These are phyloP conservation scores for Exophiala mesophila DNA, from an alignment of 2,329 filamentous ascomycete species.

Conservation along the genomic window DNA sequence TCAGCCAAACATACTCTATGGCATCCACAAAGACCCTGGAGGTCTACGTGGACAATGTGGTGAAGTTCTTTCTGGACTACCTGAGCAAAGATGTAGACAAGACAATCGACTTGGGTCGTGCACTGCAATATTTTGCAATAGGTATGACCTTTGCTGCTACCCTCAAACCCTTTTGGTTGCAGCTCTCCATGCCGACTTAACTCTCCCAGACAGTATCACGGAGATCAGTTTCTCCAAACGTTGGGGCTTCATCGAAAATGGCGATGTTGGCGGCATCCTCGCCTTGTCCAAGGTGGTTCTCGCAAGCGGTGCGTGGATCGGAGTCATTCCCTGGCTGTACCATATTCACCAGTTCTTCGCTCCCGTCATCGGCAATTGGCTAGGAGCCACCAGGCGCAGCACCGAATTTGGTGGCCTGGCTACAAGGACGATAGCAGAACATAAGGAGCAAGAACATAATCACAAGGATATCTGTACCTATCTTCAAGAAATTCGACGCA, in stretches of 20 bases:
- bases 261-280: slow-evolving; percentile 31
- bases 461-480: slow-evolving; percentile 37
- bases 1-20: slow-evolving; percentile 35
- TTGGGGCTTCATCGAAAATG: slow-evolving; percentile 29
- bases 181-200: slow-evolving; percentile 33
- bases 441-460: slow-evolving; percentile 31
- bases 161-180: slow-evolving; percentile 35
- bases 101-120: slow-evolving; percentile 2
- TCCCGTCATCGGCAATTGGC: slow-evolving; percentile 35
- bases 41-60: slow-evolving; percentile 36
- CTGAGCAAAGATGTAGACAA: not conserved
- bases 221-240: slow-evolving; percentile 32
- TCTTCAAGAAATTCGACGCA: slow-evolving; percentile 33
- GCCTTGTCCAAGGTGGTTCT: slow-evolving; percentile 31
- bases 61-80: slow-evolving; percentile 32
- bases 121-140: slow-evolving; percentile 9
- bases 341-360: slow-evolving; percentile 33
- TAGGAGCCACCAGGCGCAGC: slow-evolving; percentile 33
- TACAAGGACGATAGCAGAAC: slow-evolving; percentile 26
- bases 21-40: slow-evolving; percentile 37
- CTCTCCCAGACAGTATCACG: slow-evolving; percentile 30
- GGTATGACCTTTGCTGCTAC: slow-evolving; percentile 1
- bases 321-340: slow-evolving; percentile 35
- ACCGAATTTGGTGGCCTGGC: slow-evolving; percentile 27
- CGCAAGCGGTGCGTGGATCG: slow-evolving; percentile 34